These are phyloP conservation scores for Podospora tetraspora DNA, from an alignment of 495 filamentous ascomycete species.

Conservation along the genomic window DNA sequence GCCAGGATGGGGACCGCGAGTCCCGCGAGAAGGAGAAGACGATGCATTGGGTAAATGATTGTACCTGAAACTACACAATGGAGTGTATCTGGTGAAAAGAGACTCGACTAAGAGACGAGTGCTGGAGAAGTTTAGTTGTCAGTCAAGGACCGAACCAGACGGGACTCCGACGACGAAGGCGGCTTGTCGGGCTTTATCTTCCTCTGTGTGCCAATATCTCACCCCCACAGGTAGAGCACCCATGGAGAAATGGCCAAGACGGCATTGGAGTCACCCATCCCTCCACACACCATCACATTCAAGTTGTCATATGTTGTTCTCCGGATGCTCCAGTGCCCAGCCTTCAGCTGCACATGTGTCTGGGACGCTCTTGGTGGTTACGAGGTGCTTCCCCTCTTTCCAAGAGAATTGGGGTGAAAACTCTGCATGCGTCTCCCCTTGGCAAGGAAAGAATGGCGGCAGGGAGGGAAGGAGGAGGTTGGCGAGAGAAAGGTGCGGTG, in stretches of 20 bases:
- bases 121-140: neutral
- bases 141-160: neutral
- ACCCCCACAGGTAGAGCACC: neutral
- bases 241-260: neutral
- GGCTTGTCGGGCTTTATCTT: neutral
- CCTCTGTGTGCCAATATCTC: neutral
- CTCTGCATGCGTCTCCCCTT: neutral
- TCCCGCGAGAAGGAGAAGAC: neutral
- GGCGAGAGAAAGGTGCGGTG: neutral
- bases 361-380: neutral
- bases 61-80: neutral
- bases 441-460: neutral
- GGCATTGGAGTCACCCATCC: neutral
- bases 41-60: neutral
- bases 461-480: neutral
- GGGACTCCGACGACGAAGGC: neutral
- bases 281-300: neutral
- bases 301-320: neutral
- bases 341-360: neutral
- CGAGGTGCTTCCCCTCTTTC: neutral
- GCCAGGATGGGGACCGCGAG: slow-evolving; percentile 8
- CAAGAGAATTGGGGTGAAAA: neutral
- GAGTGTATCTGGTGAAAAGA: neutral
- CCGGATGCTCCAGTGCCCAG: neutral
- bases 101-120: neutral